phyloP scores from a whole-genome alignment of 306 rosid species.

The Castanospermum australe region DNA sequence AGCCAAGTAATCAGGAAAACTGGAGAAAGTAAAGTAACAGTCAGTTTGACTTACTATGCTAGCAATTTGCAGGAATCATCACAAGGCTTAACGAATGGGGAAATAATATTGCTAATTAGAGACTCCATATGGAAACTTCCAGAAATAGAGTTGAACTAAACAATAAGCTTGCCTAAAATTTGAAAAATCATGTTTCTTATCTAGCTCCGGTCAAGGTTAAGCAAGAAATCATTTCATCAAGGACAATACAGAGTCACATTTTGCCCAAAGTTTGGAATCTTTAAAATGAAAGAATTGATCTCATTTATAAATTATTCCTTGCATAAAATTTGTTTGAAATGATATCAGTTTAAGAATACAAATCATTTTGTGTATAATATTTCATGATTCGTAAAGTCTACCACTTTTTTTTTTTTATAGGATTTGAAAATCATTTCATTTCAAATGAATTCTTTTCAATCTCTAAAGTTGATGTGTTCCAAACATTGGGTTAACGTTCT shows the following conservation, averaged over 20 bases:
- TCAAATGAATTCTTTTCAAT: too few species aligned
- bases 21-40: too few species aligned
- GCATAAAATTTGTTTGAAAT: background rate
- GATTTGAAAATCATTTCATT: too few species aligned
- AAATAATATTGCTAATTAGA: background rate
- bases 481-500: too few species aligned
- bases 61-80: too few species aligned
- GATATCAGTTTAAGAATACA: background rate
- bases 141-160: background rate
- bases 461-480: too few species aligned
- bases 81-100: background rate
- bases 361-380: background rate
- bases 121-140: background rate
- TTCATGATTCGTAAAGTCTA: too few species aligned
- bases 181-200: background rate
- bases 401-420: too few species aligned
- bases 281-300: background rate
- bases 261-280: too few species aligned
- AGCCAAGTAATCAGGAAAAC: too few species aligned
- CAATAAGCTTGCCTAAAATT: background rate
- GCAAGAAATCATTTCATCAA: conserved; percentile 1
- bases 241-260: too few species aligned
- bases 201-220: background rate
- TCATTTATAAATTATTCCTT: background rate
- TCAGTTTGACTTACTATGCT: too few species aligned